These are phyloP conservation scores for Cytospora chrysosperma DNA, from an alignment of 2,329 filamentous ascomycete genomes.

Conservation along the genomic window DNA sequence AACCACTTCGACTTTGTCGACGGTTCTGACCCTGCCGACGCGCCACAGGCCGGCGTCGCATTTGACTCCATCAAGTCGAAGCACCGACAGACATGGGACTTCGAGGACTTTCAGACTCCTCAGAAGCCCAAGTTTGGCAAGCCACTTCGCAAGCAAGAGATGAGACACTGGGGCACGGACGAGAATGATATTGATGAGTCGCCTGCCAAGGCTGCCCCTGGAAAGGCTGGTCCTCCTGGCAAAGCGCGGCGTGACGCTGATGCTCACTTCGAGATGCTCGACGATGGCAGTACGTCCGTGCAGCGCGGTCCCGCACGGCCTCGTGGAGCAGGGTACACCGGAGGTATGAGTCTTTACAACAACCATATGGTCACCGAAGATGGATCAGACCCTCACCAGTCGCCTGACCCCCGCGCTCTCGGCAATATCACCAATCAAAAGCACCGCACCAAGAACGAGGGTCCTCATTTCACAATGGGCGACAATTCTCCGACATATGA, in stretches of 20 bases:
- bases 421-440: conserved; percentile 71
- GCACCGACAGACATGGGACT: conserved; percentile 77
- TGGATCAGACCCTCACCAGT: conserved; percentile 40
- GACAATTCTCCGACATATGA: conserved; percentile 61
- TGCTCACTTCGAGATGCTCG: conserved; percentile 79
- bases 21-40: conserved; percentile 53
- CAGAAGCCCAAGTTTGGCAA: conserved; percentile 66
- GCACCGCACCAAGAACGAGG: conserved; percentile 74
- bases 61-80: conserved; percentile 53
- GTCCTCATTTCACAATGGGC: conserved; percentile 72
- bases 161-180: conserved; percentile 77
- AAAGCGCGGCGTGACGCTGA: conserved; percentile 78
- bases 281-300: conserved; percentile 64
- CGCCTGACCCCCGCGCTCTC: conserved; percentile 47
- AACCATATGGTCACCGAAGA: conserved; percentile 70
- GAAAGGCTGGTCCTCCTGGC: conserved; percentile 37
- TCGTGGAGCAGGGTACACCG: conserved; percentile 61
- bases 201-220: conserved; percentile 52
- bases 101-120: conserved; percentile 84
- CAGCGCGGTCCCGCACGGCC: conserved; percentile 47
- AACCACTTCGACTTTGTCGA: conserved; percentile 82
- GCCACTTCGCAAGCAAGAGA: conserved; percentile 62
- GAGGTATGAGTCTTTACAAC: conserved; percentile 71
- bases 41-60: conserved; percentile 41
- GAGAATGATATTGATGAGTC: conserved; percentile 59